Base-by-base conservation (phyloP, 2,329 filamentous ascomycete species). In the Scopulariopsis brevicaulis region DNA sequence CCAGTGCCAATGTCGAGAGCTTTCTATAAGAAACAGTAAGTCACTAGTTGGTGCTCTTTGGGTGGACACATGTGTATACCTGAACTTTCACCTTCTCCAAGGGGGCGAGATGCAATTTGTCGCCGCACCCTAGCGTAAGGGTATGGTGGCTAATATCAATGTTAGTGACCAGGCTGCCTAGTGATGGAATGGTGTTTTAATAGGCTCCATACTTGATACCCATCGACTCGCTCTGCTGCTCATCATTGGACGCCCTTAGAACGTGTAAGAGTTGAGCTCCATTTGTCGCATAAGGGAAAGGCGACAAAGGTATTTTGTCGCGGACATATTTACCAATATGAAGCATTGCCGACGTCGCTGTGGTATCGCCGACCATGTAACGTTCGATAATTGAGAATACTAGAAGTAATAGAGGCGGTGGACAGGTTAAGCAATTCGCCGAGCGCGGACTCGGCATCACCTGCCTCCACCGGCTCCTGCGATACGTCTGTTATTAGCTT, bases 1-100 rank as follows among this genome's bases (percentile, higher is more conserved):
- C 81, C 82, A 3, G 80, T 83, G 50, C 79, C 77, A 10, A 82
- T 68, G 59, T 81, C 77, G 22, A 82, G 65, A 2, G 62, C 59
- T 43, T 56, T 63, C 61, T 62, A 0, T 3, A 10, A 14, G 25
- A 15, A n/a, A 10, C 63, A 53, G n/a, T 60, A 59, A 5, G 60
- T 10, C 22, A 34, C 12, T 54, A n/a, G 58, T 58, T 7, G 46
- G 43, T 37, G 40, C 54, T 60, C 34, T 7, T 14, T 60, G 54
- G n/a, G n/a, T n/a, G n/a, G n/a, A n/a, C n/a, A n/a, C n/a, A 37
- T 37, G 14, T 37, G 14, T 37, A 14, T 24, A 55, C 54, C 5
- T 55, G 54, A 43, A 61, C 54, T 0, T 65, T 63, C 18, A 63
- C 56, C 3, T 58, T 52, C 10, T 68, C 55, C 1, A 37, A 14